Evolutionary conservation across 495 filamentous ascomycete species (phyloP).

Genomic region (Penicillium manginii): DNA sequence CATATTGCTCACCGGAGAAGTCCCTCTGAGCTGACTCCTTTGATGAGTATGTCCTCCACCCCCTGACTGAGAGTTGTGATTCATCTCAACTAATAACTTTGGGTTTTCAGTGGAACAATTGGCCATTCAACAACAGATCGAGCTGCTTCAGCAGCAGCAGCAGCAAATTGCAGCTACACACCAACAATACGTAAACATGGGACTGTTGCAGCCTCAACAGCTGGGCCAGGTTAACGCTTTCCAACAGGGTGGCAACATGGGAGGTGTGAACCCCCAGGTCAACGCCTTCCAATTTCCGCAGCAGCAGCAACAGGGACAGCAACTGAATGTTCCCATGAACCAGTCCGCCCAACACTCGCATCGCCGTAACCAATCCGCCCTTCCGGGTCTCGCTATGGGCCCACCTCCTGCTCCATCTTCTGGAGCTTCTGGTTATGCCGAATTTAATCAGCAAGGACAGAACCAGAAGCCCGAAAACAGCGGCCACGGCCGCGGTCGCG

Average conservation of each 20-base stretch:
- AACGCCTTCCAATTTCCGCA: conserved; percentile 90
- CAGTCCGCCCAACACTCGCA: conserved; percentile 80
- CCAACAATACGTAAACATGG: conserved; percentile 97
- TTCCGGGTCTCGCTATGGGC: conserved; percentile 92
- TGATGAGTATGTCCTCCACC: conserved; percentile 84
- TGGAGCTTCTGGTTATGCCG: conserved; percentile 87
- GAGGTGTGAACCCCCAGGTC: conserved; percentile 80
- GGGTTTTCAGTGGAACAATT: conserved; percentile 84
- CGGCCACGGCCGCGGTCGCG: conserved; percentile 74
- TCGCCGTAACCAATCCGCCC: conserved; percentile 96
- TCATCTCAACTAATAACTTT: neutral
- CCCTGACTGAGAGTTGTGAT: neutral
- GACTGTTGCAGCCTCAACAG: conserved; percentile 85
- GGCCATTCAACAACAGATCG: conserved; percentile 97
- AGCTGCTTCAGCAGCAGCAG: conserved; percentile 95
- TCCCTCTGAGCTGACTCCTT: conserved; percentile 94
- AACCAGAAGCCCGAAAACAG: conserved; percentile 72
- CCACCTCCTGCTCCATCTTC: conserved; percentile 93
- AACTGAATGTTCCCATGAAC: conserved; percentile 71
- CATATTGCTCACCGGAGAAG: conserved; percentile 98
- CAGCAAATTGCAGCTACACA: conserved; percentile 96
- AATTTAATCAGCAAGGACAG: conserved; percentile 66
- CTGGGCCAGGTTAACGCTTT: conserved; percentile 68
- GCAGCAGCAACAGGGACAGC: conserved; percentile 78
- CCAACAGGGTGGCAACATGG: conserved; percentile 64